Base-by-base conservation (phyloP, 345 rosid species). In the Citrus hindsii region DNA sequence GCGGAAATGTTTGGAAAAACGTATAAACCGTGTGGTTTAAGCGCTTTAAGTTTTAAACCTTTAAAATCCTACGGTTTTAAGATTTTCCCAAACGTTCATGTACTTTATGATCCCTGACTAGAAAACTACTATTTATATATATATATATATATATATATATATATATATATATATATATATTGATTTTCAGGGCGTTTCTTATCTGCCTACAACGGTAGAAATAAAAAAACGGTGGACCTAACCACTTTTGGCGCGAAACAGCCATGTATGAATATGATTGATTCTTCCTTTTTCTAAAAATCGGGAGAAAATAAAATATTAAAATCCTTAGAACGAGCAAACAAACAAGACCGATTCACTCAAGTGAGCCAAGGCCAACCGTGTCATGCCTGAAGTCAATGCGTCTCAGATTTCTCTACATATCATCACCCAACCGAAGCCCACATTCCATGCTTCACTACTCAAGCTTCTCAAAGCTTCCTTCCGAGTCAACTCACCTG, bases 401-500 rank as follows among this genome's bases (percentile, higher is more conserved):
- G 89, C 75, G 77, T 62, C 72, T 76, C 71, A 75, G 74, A 53
- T 75, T 53, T 68, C 71, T 64, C 51, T 73, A 53, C 72, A 61
- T 33, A 74, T 24, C 79, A 35, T 71, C 62, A 27, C 79, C 81
- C 6, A 19, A 60, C 77, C 67, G 81, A 61, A 81, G 63, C 27
- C 40, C 76, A 22, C 76, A 48, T 53, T 71, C 71, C 79, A 73
- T 79, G 42, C 69, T 74, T 76, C 79, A 79, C 71, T 78, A 76
- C 48, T 79, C 82, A 64, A 59, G 80, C 67, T 84, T 77, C 69
- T 83, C 87, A 9, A 73, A 82, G 53, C 61, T 48, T 28, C 7
- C 81, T 9, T 28, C 28, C 16, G 64, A 67, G 55, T 55, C 85
- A 30, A 55, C 37, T 68, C 79, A 24, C 37, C 68, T 33, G 22